Evolutionary conservation across 208 protist genomes (phyloP), one percentile per base, ranked within the genome.

Genomic region (Crithidia mellificae): DNA sequence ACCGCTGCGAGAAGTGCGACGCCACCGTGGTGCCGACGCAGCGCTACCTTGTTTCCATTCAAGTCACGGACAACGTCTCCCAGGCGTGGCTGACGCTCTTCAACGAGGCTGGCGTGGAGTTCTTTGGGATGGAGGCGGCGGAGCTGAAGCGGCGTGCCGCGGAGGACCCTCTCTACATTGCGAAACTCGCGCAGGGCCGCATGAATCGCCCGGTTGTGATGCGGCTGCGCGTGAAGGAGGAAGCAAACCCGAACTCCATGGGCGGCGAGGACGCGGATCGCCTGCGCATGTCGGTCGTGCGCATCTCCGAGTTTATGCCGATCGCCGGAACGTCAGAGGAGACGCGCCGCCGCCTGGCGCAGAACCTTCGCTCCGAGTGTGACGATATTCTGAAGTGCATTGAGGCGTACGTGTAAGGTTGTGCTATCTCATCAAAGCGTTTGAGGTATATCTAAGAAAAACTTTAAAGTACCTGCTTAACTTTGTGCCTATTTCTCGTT

Each of bases 71-170:
- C 75, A 91, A 91, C 74, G 80, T 94, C 17, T 90, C 89, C 5
- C 89, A 94, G 81, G 80, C 80, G 80, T 96, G 92, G 92, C 75
- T 96, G 36, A 96, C 92, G n/a, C 67, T 95, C 14, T 96, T 96
- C 68, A 93, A 96, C 67, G 92, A 96, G 63, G 78, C 89, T 4
- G 92, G 87, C 34, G 64, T 86, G 2, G 87, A 95, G 59, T 95
- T 96, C 74, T 95, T 93, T 63, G 92, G 92, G 15, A 93, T 95
- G 83, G 41, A 81, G 24, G 92, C 92, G 24, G 32, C 77, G 25
- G 89, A 96, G 79, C 80, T 96, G 43, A 96, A 95, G 72, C 76
- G 77, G 49, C 70, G 78, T 22, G 66, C 83, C 17, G 88, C 92
- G 82, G 74, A 83, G 53, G 92, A 96, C 65, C 77, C 85, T 34